These are phyloP conservation scores for Fusarium brevicatenulatum DNA, from an alignment of 2,329 filamentous ascomycete species.

Conservation along the genomic window DNA sequence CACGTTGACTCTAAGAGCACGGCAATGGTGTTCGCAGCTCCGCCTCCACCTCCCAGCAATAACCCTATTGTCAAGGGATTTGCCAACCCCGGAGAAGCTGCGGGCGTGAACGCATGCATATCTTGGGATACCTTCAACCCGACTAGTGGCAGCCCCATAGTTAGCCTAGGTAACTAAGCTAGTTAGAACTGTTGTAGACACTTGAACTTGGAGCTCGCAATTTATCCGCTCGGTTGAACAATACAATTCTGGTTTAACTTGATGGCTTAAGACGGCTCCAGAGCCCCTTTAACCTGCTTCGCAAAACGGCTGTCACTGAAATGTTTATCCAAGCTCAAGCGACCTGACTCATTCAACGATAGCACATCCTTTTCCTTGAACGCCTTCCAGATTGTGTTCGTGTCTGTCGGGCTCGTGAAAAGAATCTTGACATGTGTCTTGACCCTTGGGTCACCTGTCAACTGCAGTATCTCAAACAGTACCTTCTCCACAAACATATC, in stretches of 20 bases:
- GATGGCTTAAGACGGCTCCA: not conserved
- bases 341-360: not conserved
- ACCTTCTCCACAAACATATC: not conserved
- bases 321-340: not conserved
- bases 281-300: rapidly evolving
- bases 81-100: not conserved
- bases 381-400: not conserved
- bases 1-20: rapidly evolving
- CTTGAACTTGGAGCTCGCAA: too few species aligned
- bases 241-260: not conserved
- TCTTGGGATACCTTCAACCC: not conserved
- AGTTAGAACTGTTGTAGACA: too few species aligned
- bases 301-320: not conserved
- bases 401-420: not conserved
- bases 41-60: rapidly evolving
- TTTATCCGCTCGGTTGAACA: too few species aligned
- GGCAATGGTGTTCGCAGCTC: rapidly evolving
- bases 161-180: not conserved
- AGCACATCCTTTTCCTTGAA: not conserved
- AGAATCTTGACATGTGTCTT: not conserved
- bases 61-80: not conserved
- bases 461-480: not conserved
- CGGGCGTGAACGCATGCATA: rapidly evolving
- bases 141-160: rapidly evolving
- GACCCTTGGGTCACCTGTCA: not conserved